Evolutionary conservation across 495 filamentous ascomycete genomes (phyloP).

Genomic region (Neurospora sublineolata): DNA sequence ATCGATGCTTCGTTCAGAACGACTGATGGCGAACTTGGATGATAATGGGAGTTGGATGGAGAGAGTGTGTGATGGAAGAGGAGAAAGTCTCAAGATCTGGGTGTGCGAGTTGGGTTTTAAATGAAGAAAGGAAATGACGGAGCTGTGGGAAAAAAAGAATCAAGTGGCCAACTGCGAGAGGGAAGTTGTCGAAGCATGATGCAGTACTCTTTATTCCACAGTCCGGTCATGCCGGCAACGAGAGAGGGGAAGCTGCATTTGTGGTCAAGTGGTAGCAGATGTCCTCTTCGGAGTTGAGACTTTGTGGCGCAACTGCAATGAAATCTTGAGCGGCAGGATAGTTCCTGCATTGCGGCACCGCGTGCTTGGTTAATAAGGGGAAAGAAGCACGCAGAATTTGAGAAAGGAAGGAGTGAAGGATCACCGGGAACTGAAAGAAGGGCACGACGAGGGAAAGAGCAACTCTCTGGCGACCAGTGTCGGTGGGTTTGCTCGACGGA

Average conservation of each 20-base stretch:
- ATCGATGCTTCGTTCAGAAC: neutral
- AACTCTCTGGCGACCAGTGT: neutral
- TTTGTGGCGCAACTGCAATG: neutral
- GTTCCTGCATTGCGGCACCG: neutral
- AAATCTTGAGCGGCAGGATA: neutral
- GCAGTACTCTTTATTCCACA: neutral
- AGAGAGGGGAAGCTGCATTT: neutral
- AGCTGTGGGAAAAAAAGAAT: neutral
- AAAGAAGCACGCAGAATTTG: neutral
- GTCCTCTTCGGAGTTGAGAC: neutral
- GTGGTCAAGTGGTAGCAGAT: neutral
- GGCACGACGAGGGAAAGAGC: neutral
- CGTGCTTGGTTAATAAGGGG: neutral
- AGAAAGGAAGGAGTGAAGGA: neutral
- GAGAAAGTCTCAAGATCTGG: neutral
- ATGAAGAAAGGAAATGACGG: neutral
- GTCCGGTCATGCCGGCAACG: neutral
- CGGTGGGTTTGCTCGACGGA: neutral
- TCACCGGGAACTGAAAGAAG: neutral
- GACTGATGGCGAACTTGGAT: neutral
- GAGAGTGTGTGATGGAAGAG: neutral
- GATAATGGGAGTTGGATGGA: neutral
- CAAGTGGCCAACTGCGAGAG: neutral
- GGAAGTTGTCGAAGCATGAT: neutral
- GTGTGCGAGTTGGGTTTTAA: neutral